Conservation (phyloP, 345 rosid genomes). For the Physaria fendleri region DNA sequence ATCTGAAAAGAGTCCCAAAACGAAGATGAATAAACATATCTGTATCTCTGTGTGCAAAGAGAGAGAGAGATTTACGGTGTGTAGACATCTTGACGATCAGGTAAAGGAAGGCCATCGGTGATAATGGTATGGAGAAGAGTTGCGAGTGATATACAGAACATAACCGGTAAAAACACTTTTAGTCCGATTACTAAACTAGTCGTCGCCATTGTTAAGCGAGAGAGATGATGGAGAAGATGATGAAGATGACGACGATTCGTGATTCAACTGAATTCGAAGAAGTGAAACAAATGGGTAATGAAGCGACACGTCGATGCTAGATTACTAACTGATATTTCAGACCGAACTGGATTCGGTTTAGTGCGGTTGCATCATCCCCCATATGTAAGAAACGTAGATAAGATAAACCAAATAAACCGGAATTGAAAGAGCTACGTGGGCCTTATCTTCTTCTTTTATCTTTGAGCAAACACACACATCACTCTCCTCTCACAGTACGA, state of each 20-base stretch:
- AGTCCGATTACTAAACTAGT: conserved; percentile 33
- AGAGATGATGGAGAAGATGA: conserved; percentile 1
- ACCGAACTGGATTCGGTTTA: neutral
- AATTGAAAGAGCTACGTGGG: conserved; percentile 13
- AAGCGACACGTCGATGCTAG: conserved; percentile 33
- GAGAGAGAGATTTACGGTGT: conserved; percentile 48
- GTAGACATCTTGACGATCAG: conserved; percentile 61
- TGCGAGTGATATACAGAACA: conserved; percentile 46
- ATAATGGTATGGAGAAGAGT: conserved; percentile 53
- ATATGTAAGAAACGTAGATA: too few relatives aligned
- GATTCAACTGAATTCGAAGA: conserved; percentile 1
- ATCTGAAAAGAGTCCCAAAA: conserved; percentile 36
- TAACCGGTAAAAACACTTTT: conserved; percentile 36
- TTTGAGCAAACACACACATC: neutral
- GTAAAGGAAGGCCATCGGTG: conserved; percentile 67
- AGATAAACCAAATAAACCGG: conserved; percentile 14
- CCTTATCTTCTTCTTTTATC: conserved; percentile 24
- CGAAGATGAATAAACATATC: neutral
- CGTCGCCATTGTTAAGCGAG: conserved; percentile 34
- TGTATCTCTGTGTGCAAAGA: neutral
- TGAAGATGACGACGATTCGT: neutral
- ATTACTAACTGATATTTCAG: neutral
- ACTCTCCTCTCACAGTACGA: neutral
- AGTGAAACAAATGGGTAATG: conserved; percentile 27
- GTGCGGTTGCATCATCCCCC: too few relatives aligned